Conservation (phyloP, 2,329 filamentous ascomycete genomes). For the Exophiala lecanii-corni region DNA sequence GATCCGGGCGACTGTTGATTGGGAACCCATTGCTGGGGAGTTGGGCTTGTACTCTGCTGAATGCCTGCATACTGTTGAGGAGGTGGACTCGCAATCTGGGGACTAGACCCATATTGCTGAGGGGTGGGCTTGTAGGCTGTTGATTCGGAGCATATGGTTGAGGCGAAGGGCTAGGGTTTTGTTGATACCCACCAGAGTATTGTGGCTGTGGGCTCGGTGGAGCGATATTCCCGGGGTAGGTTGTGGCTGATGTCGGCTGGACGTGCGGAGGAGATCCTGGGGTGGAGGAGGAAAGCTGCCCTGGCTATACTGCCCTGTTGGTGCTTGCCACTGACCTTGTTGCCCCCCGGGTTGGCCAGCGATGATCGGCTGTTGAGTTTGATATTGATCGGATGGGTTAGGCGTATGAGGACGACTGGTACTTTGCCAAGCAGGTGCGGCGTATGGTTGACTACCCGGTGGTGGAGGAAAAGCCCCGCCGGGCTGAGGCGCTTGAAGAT, state of each 20-base stretch:
- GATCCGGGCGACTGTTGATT: constrained; percentile 11
- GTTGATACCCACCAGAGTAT: background rate
- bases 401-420: constrained; percentile 20
- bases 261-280: constrained; percentile 6
- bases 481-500: constrained; percentile 35
- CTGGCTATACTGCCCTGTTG: background rate
- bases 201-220: background rate
- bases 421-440: constrained; percentile 24
- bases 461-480: constrained; percentile 23
- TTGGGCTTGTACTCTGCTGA: background rate
- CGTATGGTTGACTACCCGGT: constrained; percentile 23
- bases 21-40: too few species aligned
- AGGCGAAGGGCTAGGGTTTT: constrained; percentile 11
- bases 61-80: constrained; percentile 7
- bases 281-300: constrained; percentile 12
- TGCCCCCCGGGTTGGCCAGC: constrained; percentile 1
- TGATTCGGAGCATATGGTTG: constrained; percentile 3
- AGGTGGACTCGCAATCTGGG: too few species aligned
- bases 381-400: constrained; percentile 4
- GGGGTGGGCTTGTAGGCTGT: background rate
- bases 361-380: constrained; percentile 4
- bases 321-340: constrained; percentile 2
- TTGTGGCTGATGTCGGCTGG: background rate
- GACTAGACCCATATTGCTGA: too few species aligned
- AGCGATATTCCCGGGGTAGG: background rate